A percentile compares a stretch with the other conserved stretches of the same genome.
Conservation (phyloP, 805 yeast genomes). For the Teunomyces tritomae region DNA sequence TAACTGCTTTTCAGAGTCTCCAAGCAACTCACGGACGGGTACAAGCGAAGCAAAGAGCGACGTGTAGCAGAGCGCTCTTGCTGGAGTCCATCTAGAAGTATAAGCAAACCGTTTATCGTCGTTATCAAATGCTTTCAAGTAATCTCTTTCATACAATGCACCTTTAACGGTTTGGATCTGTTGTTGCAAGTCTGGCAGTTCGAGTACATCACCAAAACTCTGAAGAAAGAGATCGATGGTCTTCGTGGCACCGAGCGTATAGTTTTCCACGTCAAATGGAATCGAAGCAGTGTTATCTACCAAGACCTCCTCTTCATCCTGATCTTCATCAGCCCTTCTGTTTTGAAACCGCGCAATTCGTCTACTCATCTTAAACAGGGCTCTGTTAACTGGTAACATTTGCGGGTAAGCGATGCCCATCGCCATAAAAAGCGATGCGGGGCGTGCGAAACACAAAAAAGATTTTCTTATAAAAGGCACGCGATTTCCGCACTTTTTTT, state of each 20-base stretch:
- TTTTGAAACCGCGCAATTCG: conserved; percentile 29
- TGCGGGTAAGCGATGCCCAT: conserved; percentile 11
- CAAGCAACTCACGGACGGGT: conserved; percentile 38
- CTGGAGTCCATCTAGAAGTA: conserved; percentile 82
- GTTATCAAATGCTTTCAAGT: conserved; percentile 62
- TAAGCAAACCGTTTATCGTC: conserved; percentile 71
- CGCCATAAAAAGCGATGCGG: not conserved
- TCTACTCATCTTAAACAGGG: conserved; percentile 24
- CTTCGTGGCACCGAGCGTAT: conserved; percentile 31
- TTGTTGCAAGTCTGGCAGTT: conserved; percentile 32
- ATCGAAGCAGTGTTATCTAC: conserved; percentile 17
- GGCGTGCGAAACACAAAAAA: too few species aligned
- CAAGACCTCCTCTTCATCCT: conserved; percentile 3
- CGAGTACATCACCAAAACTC: conserved; percentile 31
- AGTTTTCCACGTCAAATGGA: conserved; percentile 31
- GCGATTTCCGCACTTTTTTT: conserved; percentile 1
- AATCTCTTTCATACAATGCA: conserved; percentile 67
- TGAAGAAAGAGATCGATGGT: conserved; percentile 37
- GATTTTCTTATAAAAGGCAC: conserved; percentile 8
- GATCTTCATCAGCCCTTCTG: conserved; percentile 12
- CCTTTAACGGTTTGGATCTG: conserved; percentile 69
- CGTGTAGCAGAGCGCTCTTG: conserved; percentile 72
- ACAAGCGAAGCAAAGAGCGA: conserved; percentile 58
- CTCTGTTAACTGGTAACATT: not conserved
- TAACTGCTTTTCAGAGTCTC: conserved; percentile 25